Base-by-base conservation (phyloP, 345 rosid genomes). In the Eucalyptus dawsonii region DNA sequence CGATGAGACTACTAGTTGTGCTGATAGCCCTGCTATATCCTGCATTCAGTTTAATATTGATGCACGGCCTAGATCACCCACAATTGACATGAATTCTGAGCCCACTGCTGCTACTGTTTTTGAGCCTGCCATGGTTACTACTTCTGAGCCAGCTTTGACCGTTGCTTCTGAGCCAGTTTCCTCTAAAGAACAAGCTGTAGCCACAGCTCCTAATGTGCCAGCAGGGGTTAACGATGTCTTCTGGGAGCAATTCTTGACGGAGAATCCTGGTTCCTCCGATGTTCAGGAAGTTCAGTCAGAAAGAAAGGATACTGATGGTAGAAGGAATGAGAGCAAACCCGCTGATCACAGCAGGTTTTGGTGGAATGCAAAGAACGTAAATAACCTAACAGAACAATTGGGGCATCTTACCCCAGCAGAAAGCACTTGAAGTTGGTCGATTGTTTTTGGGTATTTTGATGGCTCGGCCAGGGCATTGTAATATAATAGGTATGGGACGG, bases 201-300 rank as follows among this genome's bases (percentile, higher is more conserved):
- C 87, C 17, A 29, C 92, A 60, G 86, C 93, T 88, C 91, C 93
- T 88, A 80, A 92, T 89, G 92, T 88, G 25, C 91, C 94, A 44
- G 89, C 96, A 87, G 99, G 99, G 29, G 96, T 90, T 86, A 98
- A 98, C 86, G 99, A 98, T 92, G 93, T 94, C 37, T 98, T 98
- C 91, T 98, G 99, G 99, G 97, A 96, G 87, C 99, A 98, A 90
- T 97, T 96, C 93, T 94, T 98, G 93, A 98, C 98, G 14, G 99
- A 98, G 92, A 97, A 98, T 89, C 99, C 99, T 1, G 98, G 97
- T 87, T 93, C 98, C 50, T 92, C 93, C 0, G 97, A 97, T 2
- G 87, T 92, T 25, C 96, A 95, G 80, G 99, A 95, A 93, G 97
- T 93, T 91, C 94, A 96, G 90, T 95, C 97, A 34, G 96, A 95